A percentile compares a stretch with the other conserved stretches of the same genome.
Conservation (phyloP, 306 rosid species). For the Oxytropis ochrocephala region DNA sequence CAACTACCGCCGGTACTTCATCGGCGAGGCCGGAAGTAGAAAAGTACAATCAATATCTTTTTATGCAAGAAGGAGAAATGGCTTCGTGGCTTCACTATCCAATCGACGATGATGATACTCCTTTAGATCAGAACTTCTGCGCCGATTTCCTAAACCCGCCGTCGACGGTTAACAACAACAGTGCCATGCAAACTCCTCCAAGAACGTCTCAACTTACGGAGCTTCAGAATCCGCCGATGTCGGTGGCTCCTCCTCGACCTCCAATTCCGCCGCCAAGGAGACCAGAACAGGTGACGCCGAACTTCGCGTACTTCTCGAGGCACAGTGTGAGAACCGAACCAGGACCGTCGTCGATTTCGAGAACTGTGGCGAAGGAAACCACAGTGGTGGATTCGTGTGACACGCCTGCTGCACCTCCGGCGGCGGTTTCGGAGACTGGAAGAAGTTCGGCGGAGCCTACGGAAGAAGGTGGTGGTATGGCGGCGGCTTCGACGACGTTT, state of each 20-base stretch:
- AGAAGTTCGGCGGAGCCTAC: conserved; percentile 17
- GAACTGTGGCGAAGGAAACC: conserved; percentile 28
- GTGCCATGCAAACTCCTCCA: conserved; percentile 10
- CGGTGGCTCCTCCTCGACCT: conserved; percentile 25
- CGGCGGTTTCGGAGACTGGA: conserved; percentile 17
- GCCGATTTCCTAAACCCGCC: conserved; percentile 45
- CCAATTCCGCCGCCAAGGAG: conserved; percentile 41
- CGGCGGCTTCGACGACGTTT: conserved; percentile 16
- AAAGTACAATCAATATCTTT: conserved; percentile 32
- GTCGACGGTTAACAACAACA: neutral
- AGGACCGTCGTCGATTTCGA: conserved; percentile 36
- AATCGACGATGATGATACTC: conserved; percentile 48
- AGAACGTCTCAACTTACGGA: conserved; percentile 17
- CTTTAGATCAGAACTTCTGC: conserved; percentile 42
- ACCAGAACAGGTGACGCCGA: conserved; percentile 23
- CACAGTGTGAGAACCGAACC: conserved; percentile 24
- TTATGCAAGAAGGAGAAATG: conserved; percentile 84
- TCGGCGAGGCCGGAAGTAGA: conserved; percentile 13
- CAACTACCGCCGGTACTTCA: conserved; percentile 25
- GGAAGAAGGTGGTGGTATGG: conserved; percentile 7
- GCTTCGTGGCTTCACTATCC: conserved; percentile 76
- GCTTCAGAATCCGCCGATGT: conserved; percentile 1
- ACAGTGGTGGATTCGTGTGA: conserved; percentile 61
- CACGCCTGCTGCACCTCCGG: conserved; percentile 19
- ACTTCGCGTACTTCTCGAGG: conserved; percentile 37